phyloP scores from a whole-genome alignment of 2,329 filamentous ascomycete species.

The Aspergillus melleus region DNA sequence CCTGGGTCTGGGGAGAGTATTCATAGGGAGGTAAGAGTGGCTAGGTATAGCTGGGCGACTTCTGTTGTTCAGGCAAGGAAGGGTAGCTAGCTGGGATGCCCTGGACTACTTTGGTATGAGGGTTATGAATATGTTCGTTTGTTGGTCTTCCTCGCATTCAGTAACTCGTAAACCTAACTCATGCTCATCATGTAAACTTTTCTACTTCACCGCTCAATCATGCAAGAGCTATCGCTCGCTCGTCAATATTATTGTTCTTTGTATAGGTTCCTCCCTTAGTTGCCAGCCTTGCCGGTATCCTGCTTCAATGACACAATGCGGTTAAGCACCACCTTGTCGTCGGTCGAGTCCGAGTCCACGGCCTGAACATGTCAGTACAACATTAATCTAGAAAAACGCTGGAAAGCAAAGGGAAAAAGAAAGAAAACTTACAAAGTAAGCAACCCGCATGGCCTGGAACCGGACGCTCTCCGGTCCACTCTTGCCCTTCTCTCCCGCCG shows the following conservation, averaged over 20 bases:
- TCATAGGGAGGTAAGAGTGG: no score
- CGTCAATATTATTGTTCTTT: no score
- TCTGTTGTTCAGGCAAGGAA: no score
- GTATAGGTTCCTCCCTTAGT: not conserved
- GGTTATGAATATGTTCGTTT: no score
- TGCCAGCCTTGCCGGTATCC: conserved; percentile 16
- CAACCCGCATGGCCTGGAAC: conserved; percentile 89
- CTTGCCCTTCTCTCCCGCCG: conserved; percentile 57
- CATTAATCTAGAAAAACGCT: no score
- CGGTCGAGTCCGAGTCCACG: conserved; percentile 74
- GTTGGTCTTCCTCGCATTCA: no score
- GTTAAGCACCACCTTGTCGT: conserved; percentile 83
- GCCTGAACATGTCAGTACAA: conserved; percentile 5
- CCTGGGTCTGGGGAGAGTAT: no score
- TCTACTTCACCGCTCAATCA: not conserved
- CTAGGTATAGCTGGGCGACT: no score
- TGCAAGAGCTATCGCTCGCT: no score
- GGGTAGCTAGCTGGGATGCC: no score
- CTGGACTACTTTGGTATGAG: no score
- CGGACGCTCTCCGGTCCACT: conserved; percentile 72
- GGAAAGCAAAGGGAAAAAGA: not conserved
- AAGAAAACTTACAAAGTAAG: conserved; percentile 41
- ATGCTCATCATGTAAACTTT: not conserved
- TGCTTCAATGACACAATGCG: conserved; percentile 91
- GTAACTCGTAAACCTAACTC: not conserved